phyloP scores from a whole-genome alignment of 805 yeast genomes.

The Ogataea nonfermentans region DNA sequence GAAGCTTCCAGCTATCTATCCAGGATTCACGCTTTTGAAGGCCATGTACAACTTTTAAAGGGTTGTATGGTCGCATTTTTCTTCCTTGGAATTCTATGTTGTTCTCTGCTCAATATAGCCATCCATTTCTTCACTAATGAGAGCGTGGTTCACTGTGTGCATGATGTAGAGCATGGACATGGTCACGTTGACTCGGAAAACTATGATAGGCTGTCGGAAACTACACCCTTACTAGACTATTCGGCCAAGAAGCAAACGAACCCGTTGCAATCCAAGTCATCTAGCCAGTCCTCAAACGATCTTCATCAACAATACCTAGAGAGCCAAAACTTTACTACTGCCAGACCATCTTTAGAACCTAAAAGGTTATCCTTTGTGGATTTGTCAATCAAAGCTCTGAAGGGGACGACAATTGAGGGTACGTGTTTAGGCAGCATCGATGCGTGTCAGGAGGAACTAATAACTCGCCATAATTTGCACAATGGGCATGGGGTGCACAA shows the following conservation, averaged over 20 bases:
- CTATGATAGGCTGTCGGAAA: background rate
- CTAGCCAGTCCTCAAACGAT: slow-evolving; percentile 3
- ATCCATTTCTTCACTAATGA: slow-evolving; percentile 78
- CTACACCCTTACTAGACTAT: background rate
- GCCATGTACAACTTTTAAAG: slow-evolving; percentile 33
- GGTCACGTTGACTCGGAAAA: slow-evolving; percentile 2
- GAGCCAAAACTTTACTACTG: background rate
- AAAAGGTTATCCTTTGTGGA: slow-evolving; percentile 29
- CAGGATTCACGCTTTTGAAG: slow-evolving; percentile 28
- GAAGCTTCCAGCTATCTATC: slow-evolving; percentile 50
- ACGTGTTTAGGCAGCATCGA: slow-evolving; percentile 34
- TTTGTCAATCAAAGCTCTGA: slow-evolving; percentile 31
- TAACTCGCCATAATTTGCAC: slow-evolving; percentile 25
- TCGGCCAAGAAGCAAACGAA: background rate
- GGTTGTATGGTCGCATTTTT: slow-evolving; percentile 42
- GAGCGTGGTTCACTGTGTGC: slow-evolving; percentile 83
- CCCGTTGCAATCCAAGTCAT: background rate
- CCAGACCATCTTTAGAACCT: background rate
- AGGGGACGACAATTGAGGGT: slow-evolving; percentile 30
- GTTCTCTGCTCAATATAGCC: slow-evolving; percentile 57
- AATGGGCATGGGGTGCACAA: slow-evolving; percentile 10
- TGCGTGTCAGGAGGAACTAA: slow-evolving; percentile 27
- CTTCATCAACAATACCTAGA: background rate
- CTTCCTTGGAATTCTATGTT: slow-evolving; percentile 55
- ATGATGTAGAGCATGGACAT: slow-evolving; percentile 36